Conservation (phyloP, 441 rosid species). For the Gossypium gossypioides region DNA sequence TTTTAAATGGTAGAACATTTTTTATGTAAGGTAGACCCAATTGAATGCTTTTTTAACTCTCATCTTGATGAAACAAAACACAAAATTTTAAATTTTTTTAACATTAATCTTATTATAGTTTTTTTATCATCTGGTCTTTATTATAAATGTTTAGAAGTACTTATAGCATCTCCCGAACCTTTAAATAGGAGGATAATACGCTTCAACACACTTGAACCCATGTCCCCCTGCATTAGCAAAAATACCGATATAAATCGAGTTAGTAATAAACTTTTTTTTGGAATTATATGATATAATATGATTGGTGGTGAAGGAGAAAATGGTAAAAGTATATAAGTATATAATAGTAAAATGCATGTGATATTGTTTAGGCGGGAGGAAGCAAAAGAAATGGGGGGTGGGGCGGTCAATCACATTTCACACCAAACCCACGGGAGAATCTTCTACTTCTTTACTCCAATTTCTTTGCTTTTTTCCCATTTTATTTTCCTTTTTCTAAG, state of each 20-base stretch:
- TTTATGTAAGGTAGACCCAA: background rate
- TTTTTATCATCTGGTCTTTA: too few relatives aligned
- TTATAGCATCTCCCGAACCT: rapidly evolving
- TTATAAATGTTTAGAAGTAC: too few relatives aligned
- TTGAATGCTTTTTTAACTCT: background rate
- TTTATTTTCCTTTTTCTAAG: background rate
- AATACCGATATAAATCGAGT: too few relatives aligned
- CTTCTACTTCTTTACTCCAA: background rate
- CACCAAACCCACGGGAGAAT: conserved; percentile 8
- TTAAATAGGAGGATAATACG: too few relatives aligned
- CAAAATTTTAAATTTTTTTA: too few relatives aligned
- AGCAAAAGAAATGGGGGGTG: background rate
- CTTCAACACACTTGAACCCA: too few relatives aligned
- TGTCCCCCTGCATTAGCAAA: rapidly evolving
- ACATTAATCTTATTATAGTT: background rate
- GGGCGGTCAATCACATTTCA: conserved; percentile 6
- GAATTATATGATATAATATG: too few relatives aligned
- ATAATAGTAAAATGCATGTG: background rate
- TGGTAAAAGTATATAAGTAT: background rate
- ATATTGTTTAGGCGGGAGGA: background rate
- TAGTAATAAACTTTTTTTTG: too few relatives aligned
- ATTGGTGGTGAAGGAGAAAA: background rate
- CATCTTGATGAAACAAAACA: too few relatives aligned
- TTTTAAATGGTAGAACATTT: background rate
- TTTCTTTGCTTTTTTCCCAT: background rate